Percentiles rank a stretch among this genome's conserved stretches.
Conservation (phyloP, 2,329 filamentous ascomycete species). For the Pseudogymnoascus sp. region DNA sequence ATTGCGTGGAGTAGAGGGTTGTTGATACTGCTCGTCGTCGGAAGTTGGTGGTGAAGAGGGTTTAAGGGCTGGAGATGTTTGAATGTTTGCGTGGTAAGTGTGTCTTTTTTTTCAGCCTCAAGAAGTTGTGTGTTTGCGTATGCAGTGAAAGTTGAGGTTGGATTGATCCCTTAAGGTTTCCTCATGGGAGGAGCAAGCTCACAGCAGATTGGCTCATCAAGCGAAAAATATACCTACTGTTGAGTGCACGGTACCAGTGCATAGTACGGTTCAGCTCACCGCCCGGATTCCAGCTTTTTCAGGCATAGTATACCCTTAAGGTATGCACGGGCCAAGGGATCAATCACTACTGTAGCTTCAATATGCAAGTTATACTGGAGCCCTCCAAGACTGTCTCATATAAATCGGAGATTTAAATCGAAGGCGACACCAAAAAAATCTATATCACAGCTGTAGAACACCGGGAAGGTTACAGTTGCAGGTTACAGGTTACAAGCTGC, state of each 20-base stretch:
- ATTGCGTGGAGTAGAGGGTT: neutral
- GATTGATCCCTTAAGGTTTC: conserved; percentile 9
- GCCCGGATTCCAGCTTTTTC: neutral
- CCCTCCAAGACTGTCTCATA: neutral
- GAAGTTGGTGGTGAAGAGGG: neutral
- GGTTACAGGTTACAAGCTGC: neutral
- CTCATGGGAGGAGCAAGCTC: neutral
- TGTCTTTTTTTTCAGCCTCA: neutral
- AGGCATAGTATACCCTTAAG: neutral
- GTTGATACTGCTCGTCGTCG: conserved; percentile 3
- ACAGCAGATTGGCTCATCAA: neutral
- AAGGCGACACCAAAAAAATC: neutral
- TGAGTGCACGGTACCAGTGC: neutral
- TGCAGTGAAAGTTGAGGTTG: conserved; percentile 3
- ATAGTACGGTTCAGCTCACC: neutral
- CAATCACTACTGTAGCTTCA: neutral
- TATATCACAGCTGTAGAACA: neutral
- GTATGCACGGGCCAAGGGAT: neutral
- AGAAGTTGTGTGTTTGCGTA: conserved; percentile 7
- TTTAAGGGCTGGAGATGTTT: neutral
- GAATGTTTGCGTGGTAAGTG: conserved; percentile 6
- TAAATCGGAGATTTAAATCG: neutral
- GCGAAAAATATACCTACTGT: neutral
- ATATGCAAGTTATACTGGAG: neutral
- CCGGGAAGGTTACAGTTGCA: neutral